phyloP scores from a whole-genome alignment of 129 eudicot genomes.

The Tagetes erecta region DNA sequence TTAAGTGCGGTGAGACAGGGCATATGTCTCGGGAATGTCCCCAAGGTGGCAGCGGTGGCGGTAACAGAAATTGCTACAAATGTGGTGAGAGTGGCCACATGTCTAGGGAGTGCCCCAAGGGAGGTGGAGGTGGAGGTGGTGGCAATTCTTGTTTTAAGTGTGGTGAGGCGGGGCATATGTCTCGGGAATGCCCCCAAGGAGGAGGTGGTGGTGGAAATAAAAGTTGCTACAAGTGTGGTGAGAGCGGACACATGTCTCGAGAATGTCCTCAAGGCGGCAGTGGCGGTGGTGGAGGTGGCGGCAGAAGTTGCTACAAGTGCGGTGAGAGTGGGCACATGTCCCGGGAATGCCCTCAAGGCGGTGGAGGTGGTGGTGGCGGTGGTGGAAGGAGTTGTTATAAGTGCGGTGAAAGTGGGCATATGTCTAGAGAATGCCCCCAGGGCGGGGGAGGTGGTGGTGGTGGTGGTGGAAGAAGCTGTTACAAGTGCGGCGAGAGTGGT shows the following conservation, averaged over 20 bases:
- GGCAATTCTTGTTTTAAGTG: slow-evolving; percentile 13
- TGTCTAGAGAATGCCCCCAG: slow-evolving; percentile 25
- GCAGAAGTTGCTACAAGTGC: slow-evolving; percentile 25
- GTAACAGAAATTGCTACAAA: slow-evolving; percentile 26
- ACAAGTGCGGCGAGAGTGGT: slow-evolving; percentile 33
- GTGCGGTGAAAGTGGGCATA: slow-evolving; percentile 29
- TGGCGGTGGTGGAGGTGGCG: slow-evolving; percentile 26
- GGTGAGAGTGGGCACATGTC: slow-evolving; percentile 38
- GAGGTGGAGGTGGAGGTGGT: slow-evolving; percentile 18
- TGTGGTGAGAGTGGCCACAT: slow-evolving; percentile 36
- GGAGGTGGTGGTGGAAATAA: neutral
- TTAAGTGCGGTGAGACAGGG: slow-evolving; percentile 30
- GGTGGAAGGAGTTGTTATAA: slow-evolving; percentile 23
- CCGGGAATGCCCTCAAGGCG: slow-evolving; percentile 34
- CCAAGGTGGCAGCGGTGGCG: slow-evolving; percentile 30
- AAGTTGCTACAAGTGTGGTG: slow-evolving; percentile 27
- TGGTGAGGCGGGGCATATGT: slow-evolving; percentile 29
- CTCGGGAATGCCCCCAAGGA: slow-evolving; percentile 32
- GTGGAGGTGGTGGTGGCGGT: slow-evolving; percentile 25
- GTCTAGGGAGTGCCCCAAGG: slow-evolving; percentile 35
- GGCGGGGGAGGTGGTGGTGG: slow-evolving; percentile 20
- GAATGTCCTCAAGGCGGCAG: slow-evolving; percentile 30
- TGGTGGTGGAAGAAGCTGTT: slow-evolving; percentile 25
- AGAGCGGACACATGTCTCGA: slow-evolving; percentile 22
- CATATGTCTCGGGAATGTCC: slow-evolving; percentile 34